Evolutionary conservation across 2,329 filamentous ascomycete genomes (phyloP).

Genomic region (Arachnomyces sp.): DNA sequence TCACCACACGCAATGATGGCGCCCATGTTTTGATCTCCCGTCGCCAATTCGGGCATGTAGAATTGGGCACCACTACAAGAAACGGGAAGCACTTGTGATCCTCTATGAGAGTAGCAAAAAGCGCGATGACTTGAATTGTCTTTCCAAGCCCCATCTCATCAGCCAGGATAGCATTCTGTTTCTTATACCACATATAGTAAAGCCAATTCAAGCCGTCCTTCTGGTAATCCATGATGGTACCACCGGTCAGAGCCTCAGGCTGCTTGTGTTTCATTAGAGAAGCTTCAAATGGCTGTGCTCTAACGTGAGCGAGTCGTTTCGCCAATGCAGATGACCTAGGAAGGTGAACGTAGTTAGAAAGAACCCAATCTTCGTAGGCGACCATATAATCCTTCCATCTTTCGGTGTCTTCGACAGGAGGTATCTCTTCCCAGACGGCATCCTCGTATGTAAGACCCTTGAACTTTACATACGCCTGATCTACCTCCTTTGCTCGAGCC

Average conservation of each 20-base stretch:
- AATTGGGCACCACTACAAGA: constrained; percentile 84
- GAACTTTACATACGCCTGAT: constrained; percentile 76
- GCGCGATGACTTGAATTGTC: constrained; percentile 83
- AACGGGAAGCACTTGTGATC: constrained; percentile 78
- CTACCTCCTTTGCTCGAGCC: constrained; percentile 61
- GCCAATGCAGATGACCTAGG: constrained; percentile 49
- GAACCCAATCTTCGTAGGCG: constrained; percentile 80
- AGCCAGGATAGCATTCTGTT: constrained; percentile 80
- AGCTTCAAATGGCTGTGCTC: constrained; percentile 56
- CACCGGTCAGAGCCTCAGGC: constrained; percentile 63
- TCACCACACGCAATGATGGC: constrained; percentile 76
- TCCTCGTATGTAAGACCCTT: constrained; percentile 88
- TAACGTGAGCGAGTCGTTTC: constrained; percentile 60
- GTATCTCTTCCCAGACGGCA: constrained; percentile 79
- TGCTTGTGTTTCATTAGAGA: constrained; percentile 61
- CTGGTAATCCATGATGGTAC: constrained; percentile 88
- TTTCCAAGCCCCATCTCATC: constrained; percentile 99
- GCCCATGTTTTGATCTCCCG: constrained; percentile 93
- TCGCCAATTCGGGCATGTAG: constrained; percentile 95
- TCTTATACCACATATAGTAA: constrained; percentile 75
- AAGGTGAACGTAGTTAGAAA: constrained; percentile 64
- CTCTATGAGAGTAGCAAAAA: constrained; percentile 65
- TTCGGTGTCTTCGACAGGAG: constrained; percentile 50
- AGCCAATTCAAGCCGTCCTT: constrained; percentile 92
- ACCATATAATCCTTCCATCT: constrained; percentile 70